Percentiles rank a stretch among this genome's conserved stretches.
These are phyloP conservation scores for Plenodomus lindquistii DNA, from an alignment of 2,329 filamentous ascomycete species.

Conservation along the genomic window DNA sequence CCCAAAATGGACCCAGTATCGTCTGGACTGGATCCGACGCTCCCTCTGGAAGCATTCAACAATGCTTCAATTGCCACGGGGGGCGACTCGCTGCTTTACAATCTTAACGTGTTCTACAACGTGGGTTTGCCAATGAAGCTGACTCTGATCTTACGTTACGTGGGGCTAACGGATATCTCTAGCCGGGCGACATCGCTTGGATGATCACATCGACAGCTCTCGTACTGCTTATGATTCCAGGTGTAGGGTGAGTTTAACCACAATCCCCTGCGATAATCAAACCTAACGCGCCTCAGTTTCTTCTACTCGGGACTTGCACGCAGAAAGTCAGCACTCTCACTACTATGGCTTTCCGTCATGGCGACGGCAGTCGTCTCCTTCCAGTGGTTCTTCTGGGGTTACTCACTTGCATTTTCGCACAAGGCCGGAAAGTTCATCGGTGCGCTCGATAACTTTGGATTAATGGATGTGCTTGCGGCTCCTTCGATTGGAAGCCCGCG, in stretches of 20 bases:
- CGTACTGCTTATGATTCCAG: constrained; percentile 90
- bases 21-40: constrained; percentile 34
- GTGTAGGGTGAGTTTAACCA: constrained; percentile 65
- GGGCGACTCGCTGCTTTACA: constrained; percentile 66
- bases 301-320: constrained; percentile 92
- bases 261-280: neutral
- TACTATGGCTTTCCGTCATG: constrained; percentile 85
- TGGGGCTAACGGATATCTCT: constrained; percentile 28
- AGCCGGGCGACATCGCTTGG: constrained; percentile 84
- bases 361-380: constrained; percentile 78
- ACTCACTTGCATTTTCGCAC: constrained; percentile 81
- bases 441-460: constrained; percentile 76
- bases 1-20: constrained; percentile 34
- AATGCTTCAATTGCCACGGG: constrained; percentile 68
- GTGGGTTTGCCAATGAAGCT: constrained; percentile 50
- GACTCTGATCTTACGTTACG: constrained; percentile 14
- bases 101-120: constrained; percentile 86
- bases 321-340: constrained; percentile 83
- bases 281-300: constrained; percentile 59
- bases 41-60: constrained; percentile 41
- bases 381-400: constrained; percentile 97
- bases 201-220: constrained; percentile 75
- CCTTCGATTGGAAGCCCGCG: constrained; percentile 74
- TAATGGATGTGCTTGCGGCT: constrained; percentile 72
- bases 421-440: constrained; percentile 76